Percentiles rank a stretch among this genome's conserved stretches.
These are phyloP conservation scores for Combretum micranthum DNA, from an alignment of 345 rosid species.

Conservation along the genomic window DNA sequence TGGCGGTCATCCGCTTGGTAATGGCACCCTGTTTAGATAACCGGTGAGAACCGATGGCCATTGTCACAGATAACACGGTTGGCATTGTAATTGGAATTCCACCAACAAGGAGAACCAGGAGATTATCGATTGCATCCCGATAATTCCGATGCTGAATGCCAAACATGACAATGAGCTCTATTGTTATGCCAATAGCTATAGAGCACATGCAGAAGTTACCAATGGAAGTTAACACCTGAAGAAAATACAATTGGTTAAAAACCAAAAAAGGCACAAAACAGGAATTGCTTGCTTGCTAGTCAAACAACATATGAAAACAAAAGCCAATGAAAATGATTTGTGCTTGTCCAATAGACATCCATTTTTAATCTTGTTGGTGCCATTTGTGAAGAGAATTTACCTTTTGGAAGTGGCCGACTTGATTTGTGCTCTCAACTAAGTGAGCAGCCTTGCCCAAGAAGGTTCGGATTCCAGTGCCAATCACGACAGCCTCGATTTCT, in stretches of 20 bases:
- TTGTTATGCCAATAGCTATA: slow-evolving; percentile 27
- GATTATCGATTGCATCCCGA: slow-evolving; percentile 47
- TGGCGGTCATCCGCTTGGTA: slow-evolving; percentile 42
- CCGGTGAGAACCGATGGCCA: slow-evolving; percentile 39
- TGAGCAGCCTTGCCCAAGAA: slow-evolving; percentile 39
- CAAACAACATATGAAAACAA: no score
- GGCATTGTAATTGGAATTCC: slow-evolving; percentile 78
- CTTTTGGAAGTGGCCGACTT: slow-evolving; percentile 33
- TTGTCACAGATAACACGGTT: slow-evolving; percentile 51
- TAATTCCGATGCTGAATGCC: slow-evolving; percentile 36
- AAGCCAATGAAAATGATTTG: no score
- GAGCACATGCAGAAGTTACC: slow-evolving; percentile 42
- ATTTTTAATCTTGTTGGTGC: no score
- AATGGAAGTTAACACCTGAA: slow-evolving; percentile 30
- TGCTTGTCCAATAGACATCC: no score
- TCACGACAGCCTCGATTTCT: slow-evolving; percentile 30
- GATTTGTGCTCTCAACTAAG: slow-evolving; percentile 32
- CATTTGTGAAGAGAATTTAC: neutral
- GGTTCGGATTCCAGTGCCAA: slow-evolving; percentile 35
- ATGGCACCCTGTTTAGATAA: slow-evolving; percentile 35
- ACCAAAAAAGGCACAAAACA: neutral
- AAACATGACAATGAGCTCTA: slow-evolving; percentile 28
- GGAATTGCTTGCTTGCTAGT: neutral
- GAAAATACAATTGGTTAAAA: slow-evolving; percentile 4
- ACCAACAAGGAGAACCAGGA: slow-evolving; percentile 53